Percentiles rank a stretch among this genome's conserved stretches.
phyloP scores from a whole-genome alignment of 1,284 basidiomycete species.

The Dichomitus squalens region DNA sequence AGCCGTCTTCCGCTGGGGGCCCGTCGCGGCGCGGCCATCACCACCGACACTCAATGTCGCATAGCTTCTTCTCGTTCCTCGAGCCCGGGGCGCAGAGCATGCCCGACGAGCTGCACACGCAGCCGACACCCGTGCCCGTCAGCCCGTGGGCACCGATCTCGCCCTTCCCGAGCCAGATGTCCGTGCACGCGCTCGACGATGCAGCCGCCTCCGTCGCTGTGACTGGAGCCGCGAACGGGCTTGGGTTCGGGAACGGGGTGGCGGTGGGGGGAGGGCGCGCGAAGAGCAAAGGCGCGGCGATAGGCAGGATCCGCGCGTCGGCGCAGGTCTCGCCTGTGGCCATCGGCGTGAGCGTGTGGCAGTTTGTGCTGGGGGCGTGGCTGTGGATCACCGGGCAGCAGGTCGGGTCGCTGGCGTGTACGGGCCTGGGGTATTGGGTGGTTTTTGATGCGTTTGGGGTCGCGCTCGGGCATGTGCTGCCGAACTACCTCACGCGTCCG shows the following conservation, averaged over 20 bases:
- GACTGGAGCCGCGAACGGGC: neutral
- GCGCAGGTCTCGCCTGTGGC: constrained; percentile 31
- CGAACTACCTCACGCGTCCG: constrained; percentile 37
- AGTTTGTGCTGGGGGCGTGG: constrained; percentile 66
- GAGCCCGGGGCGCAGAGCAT: constrained; percentile 35
- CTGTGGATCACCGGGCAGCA: constrained; percentile 94
- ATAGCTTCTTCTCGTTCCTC: constrained; percentile 81
- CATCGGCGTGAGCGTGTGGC: constrained; percentile 34
- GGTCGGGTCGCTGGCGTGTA: constrained; percentile 83
- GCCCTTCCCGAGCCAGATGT: constrained; percentile 34
- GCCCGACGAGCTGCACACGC: constrained; percentile 43
- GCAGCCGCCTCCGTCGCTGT: constrained; percentile 1
- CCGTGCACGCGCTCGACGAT: constrained; percentile 10
- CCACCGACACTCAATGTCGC: constrained; percentile 92
- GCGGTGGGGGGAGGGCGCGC: constrained; percentile 2
- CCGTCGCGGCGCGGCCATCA: constrained; percentile 77
- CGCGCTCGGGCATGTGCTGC: constrained; percentile 56
- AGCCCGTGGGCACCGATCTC: constrained; percentile 57
- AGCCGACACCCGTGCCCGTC: constrained; percentile 50
- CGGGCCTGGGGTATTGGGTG: constrained; percentile 93
- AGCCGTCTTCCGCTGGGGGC: constrained; percentile 34
- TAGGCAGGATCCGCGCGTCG: constrained; percentile 25
- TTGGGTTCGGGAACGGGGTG: neutral
- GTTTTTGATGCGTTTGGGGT: constrained; percentile 93
- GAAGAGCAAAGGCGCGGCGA: constrained; percentile 16